Evolutionary conservation across 2,329 filamentous ascomycete genomes (phyloP), one percentile per base, ranked within the genome.

Genomic region (Scorias spongiosa): DNA sequence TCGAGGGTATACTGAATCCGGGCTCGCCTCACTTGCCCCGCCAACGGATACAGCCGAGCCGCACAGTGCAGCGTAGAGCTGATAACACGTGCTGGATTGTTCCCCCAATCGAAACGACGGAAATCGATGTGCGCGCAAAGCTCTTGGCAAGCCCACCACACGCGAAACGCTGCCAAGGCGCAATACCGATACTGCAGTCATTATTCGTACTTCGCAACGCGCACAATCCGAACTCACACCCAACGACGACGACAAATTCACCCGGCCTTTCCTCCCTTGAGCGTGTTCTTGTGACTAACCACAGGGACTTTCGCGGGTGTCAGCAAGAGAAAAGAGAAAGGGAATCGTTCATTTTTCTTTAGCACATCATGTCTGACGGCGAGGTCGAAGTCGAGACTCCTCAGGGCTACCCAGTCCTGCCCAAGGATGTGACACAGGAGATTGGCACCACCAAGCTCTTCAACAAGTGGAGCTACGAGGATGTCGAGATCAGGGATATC

Each of bases 401-500:
- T 64, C 72, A 74, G 66, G 75, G 77, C 70, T 83, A 79, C 72
- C 72, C 78, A 65, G 78, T 87, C 67, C 83, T 95, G 58, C 87
- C 89, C 71, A 94, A 93, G 81, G 87, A 94, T 58, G 82, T 93
- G 66, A 75, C 79, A 63, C 75, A 80, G 63, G 85, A 93, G 74
- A 80, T 91, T 72, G 88, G 87, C 71, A 81, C 76, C 72, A 77
- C 91, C 69, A 93, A 93, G 82, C 79, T 94, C 63, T 93, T 94
- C 80, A 93, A 91, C 81, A 93, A 93, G 74, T 94, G 88, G 80
- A 81, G 73, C 73, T 98, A 96, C 74, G 91, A 91, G 69, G 85
- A 96, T 81, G 89, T 98, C 66, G 91, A 98, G 79, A 91, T 98
- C 72, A 82, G 89, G 71, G 91, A 98, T 70, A 96, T 98, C 75